These are phyloP conservation scores for Cubamyces lactineus DNA, from an alignment of 768 basidiomycete species.

Conservation along the genomic window DNA sequence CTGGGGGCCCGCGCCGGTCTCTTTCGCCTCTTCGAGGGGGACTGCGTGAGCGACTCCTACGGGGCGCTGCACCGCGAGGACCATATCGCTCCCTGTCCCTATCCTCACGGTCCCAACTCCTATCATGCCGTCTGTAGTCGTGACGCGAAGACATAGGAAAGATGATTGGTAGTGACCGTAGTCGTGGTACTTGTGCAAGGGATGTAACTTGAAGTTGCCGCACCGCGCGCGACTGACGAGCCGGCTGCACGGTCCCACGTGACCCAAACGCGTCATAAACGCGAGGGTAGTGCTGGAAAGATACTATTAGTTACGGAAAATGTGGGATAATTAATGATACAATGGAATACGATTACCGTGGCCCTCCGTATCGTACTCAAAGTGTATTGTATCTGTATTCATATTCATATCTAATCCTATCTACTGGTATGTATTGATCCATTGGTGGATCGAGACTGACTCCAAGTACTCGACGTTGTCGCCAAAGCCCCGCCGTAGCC, in stretches of 20 bases:
- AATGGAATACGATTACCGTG: too few relatives aligned
- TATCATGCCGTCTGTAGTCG: slow-evolving; percentile 37
- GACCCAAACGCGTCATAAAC: slow-evolving; percentile 1
- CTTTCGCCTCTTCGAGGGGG: slow-evolving; percentile 30
- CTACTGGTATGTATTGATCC: too few relatives aligned
- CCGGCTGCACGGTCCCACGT: background rate
- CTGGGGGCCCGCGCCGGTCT: slow-evolving; percentile 25
- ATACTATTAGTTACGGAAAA: too few relatives aligned
- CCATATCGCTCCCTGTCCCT: slow-evolving; percentile 26
- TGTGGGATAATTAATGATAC: too few relatives aligned
- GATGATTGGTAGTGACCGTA: background rate
- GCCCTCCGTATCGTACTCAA: too few relatives aligned
- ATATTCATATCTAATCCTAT: too few relatives aligned
- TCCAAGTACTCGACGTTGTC: too few relatives aligned
- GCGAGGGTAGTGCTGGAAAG: too few relatives aligned
- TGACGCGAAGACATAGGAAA: slow-evolving; percentile 37
- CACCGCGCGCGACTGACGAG: background rate
- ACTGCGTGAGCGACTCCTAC: slow-evolving; percentile 33
- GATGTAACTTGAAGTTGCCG: background rate
- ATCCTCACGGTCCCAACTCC: slow-evolving; percentile 34
- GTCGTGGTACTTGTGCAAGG: background rate
- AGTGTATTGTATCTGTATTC: too few relatives aligned
- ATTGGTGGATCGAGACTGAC: too few relatives aligned
- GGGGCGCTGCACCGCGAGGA: slow-evolving; percentile 23
- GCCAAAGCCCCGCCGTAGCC: too few relatives aligned